These are phyloP conservation scores for Fusarium sp. DNA, from an alignment of 2,329 filamentous ascomycete species.

Conservation along the genomic window DNA sequence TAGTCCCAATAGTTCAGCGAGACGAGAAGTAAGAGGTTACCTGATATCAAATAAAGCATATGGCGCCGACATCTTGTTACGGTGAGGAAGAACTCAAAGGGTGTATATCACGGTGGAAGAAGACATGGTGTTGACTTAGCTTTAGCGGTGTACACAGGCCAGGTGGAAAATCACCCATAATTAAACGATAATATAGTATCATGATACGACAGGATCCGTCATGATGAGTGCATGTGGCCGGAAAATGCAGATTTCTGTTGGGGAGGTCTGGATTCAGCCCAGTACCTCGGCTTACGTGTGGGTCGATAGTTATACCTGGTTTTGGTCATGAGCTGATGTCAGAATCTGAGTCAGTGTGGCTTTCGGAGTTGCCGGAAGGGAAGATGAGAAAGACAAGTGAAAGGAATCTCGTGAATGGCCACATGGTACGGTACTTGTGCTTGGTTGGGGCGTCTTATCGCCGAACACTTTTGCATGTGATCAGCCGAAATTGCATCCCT, in stretches of 20 bases:
- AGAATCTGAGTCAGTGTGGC: neutral
- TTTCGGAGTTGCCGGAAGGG: constrained; percentile 1
- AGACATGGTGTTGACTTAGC: constrained; percentile 9
- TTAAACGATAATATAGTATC: neutral
- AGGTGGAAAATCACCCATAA: neutral
- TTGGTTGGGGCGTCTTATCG: neutral
- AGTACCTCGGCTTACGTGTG: constrained; percentile 26
- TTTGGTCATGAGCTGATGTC: constrained; percentile 16
- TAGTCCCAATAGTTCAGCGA: neutral
- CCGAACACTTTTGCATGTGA: constrained; percentile 19
- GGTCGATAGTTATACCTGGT: constrained; percentile 4
- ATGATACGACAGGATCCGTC: neutral
- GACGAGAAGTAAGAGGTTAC: constrained; percentile 50
- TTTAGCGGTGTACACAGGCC: neutral
- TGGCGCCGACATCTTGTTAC: neutral
- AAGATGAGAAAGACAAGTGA: neutral
- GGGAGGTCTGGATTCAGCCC: neutral
- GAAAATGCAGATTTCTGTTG: neutral
- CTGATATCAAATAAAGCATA: constrained; percentile 62
- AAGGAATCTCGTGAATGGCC: neutral
- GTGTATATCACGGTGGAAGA: neutral
- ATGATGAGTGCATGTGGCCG: neutral
- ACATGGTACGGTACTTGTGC: neutral
- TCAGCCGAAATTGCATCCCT: neutral
- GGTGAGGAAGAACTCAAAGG: neutral